Base-by-base conservation (phyloP, 371 early-diverging fungal species). In the Lichtheimia ornata region DNA sequence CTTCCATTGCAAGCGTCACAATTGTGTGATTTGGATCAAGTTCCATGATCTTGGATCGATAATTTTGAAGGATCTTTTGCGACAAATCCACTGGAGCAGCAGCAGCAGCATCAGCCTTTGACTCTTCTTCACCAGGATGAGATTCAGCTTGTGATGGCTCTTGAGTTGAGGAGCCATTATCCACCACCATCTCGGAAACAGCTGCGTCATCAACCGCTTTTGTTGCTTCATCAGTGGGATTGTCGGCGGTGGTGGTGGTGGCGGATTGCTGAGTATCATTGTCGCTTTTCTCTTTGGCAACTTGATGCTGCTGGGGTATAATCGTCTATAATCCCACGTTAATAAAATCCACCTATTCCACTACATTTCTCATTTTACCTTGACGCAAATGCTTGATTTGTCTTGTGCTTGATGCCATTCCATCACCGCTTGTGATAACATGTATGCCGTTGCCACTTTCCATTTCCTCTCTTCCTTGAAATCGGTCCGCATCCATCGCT, bases 401-500 rank as follows among this genome's bases (percentile, higher is more conserved):
- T 95, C 91, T 0, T 73, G 66, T 9, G 90, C 74, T 17, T 70
- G 54, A 77, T 95, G 94, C 87, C 92, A 96, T 54, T 91, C 94
- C 84, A 90, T 73, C 5, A 95, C 85, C 72, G 91, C 91, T 41
- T 73, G 73, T 0, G 91, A 84, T 1, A 94, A 58, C 59, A 76
- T 74, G 61, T 79, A 89, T 0, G 94, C 91, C 50, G 83, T 83
- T 3, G 91, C 92, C 42, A 90, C 78, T 64, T 93, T 94, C 91
- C 93, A 90, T 64, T 88, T 89, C 28, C 91, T 82, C 67, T 95
- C 95, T 61, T 95, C 91, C 53, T 84, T 84, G 67, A 91, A 94
- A 66, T 97, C 97, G 0, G 85, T 88, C 17, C 86, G 83, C 82
- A 91, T 80, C 95, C 95, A 95, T 72, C 81, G 84, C 89, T 88